phyloP scores from a whole-genome alignment of 768 basidiomycete genomes.

The Leccinum obscurum region DNA sequence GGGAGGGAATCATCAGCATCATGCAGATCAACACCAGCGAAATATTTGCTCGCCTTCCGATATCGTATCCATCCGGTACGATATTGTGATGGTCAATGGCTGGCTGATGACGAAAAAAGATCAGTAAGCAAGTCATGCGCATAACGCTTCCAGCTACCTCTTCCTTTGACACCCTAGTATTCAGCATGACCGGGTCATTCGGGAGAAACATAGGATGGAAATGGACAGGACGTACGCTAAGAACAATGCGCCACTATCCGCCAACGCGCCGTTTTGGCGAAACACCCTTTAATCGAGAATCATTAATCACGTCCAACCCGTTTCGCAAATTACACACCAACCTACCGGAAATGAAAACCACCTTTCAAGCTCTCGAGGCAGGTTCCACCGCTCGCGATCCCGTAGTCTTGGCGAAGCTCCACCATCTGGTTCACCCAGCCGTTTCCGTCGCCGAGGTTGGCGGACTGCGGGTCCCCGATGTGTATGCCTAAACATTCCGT shows the following conservation, averaged over 20 bases:
- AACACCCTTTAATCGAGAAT: slow-evolving; percentile 39
- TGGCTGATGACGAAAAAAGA: slow-evolving; percentile 21
- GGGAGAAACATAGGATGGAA: neutral
- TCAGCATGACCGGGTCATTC: neutral
- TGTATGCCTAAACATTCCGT: slow-evolving; percentile 41
- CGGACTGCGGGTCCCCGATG: slow-evolving; percentile 35
- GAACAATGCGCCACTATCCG: slow-evolving; percentile 52
- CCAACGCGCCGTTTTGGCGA: slow-evolving; percentile 56
- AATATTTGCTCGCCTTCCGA: slow-evolving; percentile 36
- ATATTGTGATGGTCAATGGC: slow-evolving; percentile 40
- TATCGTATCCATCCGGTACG: slow-evolving; percentile 47
- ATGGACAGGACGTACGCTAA: slow-evolving; percentile 43
- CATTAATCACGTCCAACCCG: neutral
- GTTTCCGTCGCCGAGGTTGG: slow-evolving; percentile 49
- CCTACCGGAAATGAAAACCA: slow-evolving; percentile 48
- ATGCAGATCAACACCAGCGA: neutral
- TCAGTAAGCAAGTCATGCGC: neutral
- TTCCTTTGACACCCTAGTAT: slow-evolving; percentile 47
- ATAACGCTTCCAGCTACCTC: slow-evolving; percentile 25
- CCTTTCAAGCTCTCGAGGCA: slow-evolving; percentile 45
- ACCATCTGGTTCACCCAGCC: slow-evolving; percentile 44
- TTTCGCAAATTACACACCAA: neutral
- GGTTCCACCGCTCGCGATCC: slow-evolving; percentile 35
- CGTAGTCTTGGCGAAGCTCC: slow-evolving; percentile 46
- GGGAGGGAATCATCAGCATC: neutral